Conservation (phyloP, 768 basidiomycete genomes). For the Pulveroboletus sp. region DNA sequence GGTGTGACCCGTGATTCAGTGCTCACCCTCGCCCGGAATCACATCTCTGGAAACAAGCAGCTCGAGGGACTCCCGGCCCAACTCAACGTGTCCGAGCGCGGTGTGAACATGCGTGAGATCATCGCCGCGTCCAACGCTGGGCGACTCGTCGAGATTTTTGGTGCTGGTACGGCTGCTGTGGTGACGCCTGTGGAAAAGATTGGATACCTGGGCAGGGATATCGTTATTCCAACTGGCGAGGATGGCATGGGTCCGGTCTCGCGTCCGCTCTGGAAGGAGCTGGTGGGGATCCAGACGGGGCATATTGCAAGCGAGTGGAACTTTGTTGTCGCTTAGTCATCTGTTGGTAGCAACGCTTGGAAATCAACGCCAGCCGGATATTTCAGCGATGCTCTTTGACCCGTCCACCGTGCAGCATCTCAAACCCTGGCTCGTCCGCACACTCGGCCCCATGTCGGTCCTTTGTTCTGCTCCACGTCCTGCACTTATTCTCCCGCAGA, state of each 20-base stretch:
- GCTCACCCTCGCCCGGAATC: conserved; percentile 50
- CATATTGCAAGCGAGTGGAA: conserved; percentile 79
- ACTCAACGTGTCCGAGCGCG: conserved; percentile 62
- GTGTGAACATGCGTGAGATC: conserved; percentile 76
- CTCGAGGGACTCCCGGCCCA: conserved; percentile 53
- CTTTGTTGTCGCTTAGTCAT: conserved; percentile 37
- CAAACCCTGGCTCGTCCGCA: conserved; percentile 85
- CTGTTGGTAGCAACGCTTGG: background rate
- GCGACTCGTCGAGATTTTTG: conserved; percentile 49
- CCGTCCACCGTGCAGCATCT: conserved; percentile 60
- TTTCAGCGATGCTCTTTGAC: conserved; percentile 61
- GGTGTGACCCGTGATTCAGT: conserved; percentile 63
- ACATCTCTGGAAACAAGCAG: conserved; percentile 44
- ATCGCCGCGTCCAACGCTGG: conserved; percentile 44
- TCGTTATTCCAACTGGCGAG: conserved; percentile 52
- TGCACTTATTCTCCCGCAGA: conserved; percentile 40
- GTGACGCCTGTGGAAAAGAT: conserved; percentile 51
- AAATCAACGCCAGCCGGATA: background rate
- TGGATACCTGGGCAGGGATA: conserved; percentile 55
- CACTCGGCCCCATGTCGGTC: conserved; percentile 84
- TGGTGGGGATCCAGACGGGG: conserved; percentile 72
- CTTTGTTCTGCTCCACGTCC: background rate
- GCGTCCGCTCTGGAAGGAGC: conserved; percentile 44
- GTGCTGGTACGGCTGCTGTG: conserved; percentile 53
- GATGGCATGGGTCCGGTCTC: conserved; percentile 77